phyloP scores from a whole-genome alignment of 192 early-diverging fungal species.

The Helicostylum pulchrum region DNA sequence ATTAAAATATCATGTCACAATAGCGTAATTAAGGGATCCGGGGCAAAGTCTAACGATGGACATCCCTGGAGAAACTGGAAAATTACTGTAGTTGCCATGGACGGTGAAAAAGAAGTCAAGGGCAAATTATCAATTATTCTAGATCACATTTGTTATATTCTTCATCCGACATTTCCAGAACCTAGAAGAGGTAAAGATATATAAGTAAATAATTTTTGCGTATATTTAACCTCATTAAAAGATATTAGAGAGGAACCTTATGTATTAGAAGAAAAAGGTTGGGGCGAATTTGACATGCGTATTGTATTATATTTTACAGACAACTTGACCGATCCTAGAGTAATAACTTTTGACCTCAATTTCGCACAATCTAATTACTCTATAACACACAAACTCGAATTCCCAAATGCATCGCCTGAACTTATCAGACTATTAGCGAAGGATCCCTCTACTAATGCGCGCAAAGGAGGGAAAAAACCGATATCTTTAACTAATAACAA shows the following conservation, averaged over 20 bases:
- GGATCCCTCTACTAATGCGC: background rate
- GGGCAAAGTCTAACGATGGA: constrained; percentile 20
- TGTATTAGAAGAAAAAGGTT: constrained; percentile 51
- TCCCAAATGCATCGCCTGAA: constrained; percentile 14
- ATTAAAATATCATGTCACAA: constrained; percentile 21
- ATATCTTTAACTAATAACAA: background rate
- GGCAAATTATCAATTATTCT: constrained; percentile 30
- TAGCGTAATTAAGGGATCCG: constrained; percentile 17
- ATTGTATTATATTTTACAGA: constrained; percentile 49
- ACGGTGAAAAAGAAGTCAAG: constrained; percentile 37
- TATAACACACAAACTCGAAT: constrained; percentile 38
- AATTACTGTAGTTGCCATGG: constrained; percentile 40
- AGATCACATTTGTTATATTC: constrained; percentile 44
- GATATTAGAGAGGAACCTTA: constrained; percentile 49
- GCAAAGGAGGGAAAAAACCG: background rate
- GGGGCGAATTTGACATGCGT: constrained; percentile 62
- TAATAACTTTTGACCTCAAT: constrained; percentile 51
- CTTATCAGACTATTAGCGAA: constrained; percentile 1
- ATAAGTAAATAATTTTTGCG: no score
- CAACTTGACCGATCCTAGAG: constrained; percentile 35
- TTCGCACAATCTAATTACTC: constrained; percentile 47
- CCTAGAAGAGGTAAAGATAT: constrained; percentile 35
- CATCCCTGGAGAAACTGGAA: constrained; percentile 46
- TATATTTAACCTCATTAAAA: constrained; percentile 5
- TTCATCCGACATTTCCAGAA: constrained; percentile 49